phyloP scores from a whole-genome alignment of 2,329 filamentous ascomycete genomes.

The Zarea fungicola region DNA sequence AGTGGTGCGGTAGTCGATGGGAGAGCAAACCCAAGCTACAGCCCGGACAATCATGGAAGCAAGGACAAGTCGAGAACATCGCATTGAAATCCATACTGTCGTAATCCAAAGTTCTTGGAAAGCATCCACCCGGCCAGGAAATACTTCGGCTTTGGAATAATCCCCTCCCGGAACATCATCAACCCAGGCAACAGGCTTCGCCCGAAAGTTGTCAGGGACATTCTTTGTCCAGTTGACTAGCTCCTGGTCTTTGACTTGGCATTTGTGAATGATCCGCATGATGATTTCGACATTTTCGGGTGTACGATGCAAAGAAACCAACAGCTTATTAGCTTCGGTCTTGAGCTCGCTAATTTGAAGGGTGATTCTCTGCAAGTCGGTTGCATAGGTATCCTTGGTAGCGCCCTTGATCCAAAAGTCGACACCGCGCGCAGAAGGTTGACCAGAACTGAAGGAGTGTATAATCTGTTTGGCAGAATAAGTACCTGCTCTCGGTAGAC shows the following conservation, averaged over 20 bases:
- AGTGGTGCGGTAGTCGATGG: slow-evolving; percentile 58
- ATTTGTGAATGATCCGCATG: slow-evolving; percentile 45
- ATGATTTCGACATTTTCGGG: slow-evolving; percentile 47
- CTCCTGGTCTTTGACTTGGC: slow-evolving; percentile 48
- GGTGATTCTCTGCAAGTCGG: slow-evolving; percentile 45
- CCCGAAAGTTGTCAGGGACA: slow-evolving; percentile 46
- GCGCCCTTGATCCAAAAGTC: slow-evolving; percentile 57
- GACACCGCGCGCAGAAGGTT: slow-evolving; percentile 45
- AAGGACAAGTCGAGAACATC: slow-evolving; percentile 49
- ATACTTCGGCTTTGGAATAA: slow-evolving; percentile 50
- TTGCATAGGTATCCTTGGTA: slow-evolving; percentile 43
- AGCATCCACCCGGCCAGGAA: slow-evolving; percentile 54
- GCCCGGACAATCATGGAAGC: slow-evolving; percentile 53
- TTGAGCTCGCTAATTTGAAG: slow-evolving; percentile 53
- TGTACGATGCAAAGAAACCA: slow-evolving; percentile 41
- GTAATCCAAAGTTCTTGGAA: slow-evolving; percentile 55
- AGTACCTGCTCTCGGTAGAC: no score
- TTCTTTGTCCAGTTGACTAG: slow-evolving; percentile 45
- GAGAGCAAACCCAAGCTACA: slow-evolving; percentile 54
- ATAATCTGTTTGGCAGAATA: slow-evolving; percentile 40
- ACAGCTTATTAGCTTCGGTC: slow-evolving; percentile 45
- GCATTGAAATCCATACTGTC: slow-evolving; percentile 52
- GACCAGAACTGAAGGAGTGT: slow-evolving; percentile 49
- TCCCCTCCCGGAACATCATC: slow-evolving; percentile 47
- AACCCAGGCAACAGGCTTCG: slow-evolving; percentile 52